Evolutionary conservation across 805 yeast species (phyloP).

Genomic region (Huiozyma naganishii): DNA sequence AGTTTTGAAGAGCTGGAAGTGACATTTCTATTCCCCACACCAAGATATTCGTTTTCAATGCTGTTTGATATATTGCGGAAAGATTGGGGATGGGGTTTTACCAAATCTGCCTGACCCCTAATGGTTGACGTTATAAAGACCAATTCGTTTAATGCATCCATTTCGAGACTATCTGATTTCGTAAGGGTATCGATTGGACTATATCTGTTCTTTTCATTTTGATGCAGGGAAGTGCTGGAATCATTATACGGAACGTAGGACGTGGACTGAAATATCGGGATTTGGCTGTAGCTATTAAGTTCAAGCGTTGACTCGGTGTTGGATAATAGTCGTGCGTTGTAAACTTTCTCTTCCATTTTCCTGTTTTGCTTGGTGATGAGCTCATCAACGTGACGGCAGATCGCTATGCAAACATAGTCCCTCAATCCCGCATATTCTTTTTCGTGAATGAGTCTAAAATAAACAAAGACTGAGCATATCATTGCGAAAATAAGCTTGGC

Average conservation of each 20-base stretch:
- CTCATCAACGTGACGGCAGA: slow-evolving; percentile 44
- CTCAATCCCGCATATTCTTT: slow-evolving; percentile 37
- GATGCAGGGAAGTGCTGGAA: not conserved
- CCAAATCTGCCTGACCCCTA: too few species aligned
- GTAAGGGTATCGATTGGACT: too few species aligned
- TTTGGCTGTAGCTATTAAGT: not conserved
- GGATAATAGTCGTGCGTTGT: not conserved
- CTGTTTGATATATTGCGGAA: too few species aligned
- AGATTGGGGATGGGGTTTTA: too few species aligned
- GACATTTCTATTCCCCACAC: too few species aligned
- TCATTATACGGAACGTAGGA: slow-evolving; percentile 1
- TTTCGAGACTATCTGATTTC: too few species aligned
- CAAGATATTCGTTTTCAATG: too few species aligned
- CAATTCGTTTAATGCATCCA: too few species aligned
- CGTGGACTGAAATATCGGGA: not conserved
- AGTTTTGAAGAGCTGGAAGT: too few species aligned
- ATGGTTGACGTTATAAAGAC: too few species aligned
- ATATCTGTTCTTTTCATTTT: not conserved
- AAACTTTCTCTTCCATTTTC: not conserved
- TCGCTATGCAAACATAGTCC: slow-evolving; percentile 49
- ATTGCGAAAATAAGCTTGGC: slow-evolving; percentile 41
- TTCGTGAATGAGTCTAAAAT: slow-evolving; percentile 34
- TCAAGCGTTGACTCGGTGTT: not conserved
- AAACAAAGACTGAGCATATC: slow-evolving; percentile 42
- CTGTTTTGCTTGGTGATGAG: slow-evolving; percentile 20